Conservation (phyloP, 202 grass and related monocot species). For the Digitaria exilis region DNA sequence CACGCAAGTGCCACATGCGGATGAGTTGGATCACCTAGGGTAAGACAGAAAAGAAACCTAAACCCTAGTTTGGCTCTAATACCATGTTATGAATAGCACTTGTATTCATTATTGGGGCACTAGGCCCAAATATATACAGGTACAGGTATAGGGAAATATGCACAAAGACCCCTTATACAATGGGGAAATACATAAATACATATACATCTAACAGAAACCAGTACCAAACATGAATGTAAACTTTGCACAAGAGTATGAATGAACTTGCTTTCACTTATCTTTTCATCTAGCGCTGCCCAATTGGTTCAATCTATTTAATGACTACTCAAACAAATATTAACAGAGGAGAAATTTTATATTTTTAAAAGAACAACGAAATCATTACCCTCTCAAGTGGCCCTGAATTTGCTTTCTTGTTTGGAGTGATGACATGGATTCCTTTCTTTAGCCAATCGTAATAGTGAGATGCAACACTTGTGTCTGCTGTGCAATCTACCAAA, state of each 20-base stretch:
- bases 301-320: not conserved
- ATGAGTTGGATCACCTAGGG: no score
- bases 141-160: no score
- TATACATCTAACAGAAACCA: not conserved
- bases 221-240: not conserved
- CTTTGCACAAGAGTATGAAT: not conserved
- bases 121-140: no score
- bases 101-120: no score
- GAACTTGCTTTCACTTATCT: not conserved
- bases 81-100: no score
- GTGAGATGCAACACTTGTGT: slow-evolving; percentile 79
- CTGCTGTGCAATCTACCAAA: slow-evolving; percentile 93
- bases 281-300: not conserved
- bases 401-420: slow-evolving; percentile 97
- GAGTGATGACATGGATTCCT: slow-evolving; percentile 94
- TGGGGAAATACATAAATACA: no score
- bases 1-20: no score
- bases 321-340: not conserved
- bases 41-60: no score
- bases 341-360: not conserved
- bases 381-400: slow-evolving; percentile 90
- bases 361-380: slow-evolving; percentile 27
- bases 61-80: no score
- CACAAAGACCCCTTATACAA: no score
- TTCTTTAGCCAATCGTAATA: slow-evolving; percentile 90